Conservation (phyloP, 176 grass and related monocot species). For the Stipa capillata region DNA sequence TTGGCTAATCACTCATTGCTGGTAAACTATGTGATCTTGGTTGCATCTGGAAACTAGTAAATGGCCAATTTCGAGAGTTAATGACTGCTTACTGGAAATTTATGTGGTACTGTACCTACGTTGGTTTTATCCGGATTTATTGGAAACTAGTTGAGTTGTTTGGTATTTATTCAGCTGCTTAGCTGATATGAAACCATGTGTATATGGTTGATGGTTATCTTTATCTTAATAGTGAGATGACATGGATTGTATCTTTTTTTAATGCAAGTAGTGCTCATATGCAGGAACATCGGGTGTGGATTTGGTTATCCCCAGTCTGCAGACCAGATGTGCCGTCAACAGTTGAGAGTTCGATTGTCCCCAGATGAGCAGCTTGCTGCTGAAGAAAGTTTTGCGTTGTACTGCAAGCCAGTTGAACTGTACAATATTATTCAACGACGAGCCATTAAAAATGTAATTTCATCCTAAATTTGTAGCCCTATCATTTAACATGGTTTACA, state of each 20-base stretch:
- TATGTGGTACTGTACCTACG: background rate
- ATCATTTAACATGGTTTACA: background rate
- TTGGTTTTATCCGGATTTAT: background rate
- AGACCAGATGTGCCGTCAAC: constrained; percentile 63
- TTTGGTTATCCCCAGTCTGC: constrained; percentile 20
- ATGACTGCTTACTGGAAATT: background rate
- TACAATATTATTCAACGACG: constrained; percentile 86
- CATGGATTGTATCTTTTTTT: background rate
- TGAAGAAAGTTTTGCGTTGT: constrained; percentile 73
- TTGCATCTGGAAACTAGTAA: background rate
- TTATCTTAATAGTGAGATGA: background rate
- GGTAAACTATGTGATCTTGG: background rate
- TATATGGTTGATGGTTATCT: background rate
- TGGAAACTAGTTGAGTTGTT: background rate
- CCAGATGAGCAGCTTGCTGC: constrained; percentile 67
- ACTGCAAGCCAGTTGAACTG: constrained; percentile 82
- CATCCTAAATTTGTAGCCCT: background rate
- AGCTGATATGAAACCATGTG: background rate
- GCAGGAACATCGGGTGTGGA: constrained; percentile 33
- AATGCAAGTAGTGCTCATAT: background rate
- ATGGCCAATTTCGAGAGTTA: background rate
- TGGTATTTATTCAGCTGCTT: background rate
- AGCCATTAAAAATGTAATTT: constrained; percentile 59
- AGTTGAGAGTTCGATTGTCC: constrained; percentile 32
- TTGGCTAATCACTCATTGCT: background rate